Evolutionary conservation across 2,329 filamentous ascomycete species (phyloP).

Genomic region (Xylaria sp.): DNA sequence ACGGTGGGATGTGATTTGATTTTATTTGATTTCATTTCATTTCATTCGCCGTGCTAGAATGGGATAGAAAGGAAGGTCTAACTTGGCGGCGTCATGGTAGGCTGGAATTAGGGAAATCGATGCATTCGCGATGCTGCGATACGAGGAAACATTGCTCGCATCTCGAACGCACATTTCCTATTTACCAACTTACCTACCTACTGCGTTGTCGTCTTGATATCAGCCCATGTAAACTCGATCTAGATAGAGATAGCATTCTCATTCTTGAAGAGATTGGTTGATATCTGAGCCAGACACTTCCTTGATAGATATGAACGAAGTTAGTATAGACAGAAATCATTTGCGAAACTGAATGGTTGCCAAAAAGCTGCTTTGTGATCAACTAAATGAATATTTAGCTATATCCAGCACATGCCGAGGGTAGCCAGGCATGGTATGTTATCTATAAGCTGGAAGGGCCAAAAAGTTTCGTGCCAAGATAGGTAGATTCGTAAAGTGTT

Average conservation of each 20-base stretch:
- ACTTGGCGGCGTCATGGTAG: not conserved
- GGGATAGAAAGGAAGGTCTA: not conserved
- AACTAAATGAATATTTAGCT: too few species aligned
- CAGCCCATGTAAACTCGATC: not conserved
- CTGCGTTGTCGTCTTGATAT: not conserved
- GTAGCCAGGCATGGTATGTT: too few species aligned
- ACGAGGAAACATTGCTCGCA: not conserved
- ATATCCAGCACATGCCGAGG: too few species aligned
- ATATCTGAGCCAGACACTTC: too few species aligned
- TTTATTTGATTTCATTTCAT: not conserved
- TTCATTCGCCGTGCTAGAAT: not conserved
- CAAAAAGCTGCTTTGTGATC: too few species aligned
- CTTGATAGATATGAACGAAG: too few species aligned
- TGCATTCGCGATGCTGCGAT: not conserved
- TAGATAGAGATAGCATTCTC: not conserved
- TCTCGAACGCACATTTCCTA: not conserved
- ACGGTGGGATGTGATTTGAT: too few species aligned
- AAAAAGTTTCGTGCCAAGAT: not conserved
- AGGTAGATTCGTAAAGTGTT: not conserved
- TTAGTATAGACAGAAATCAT: too few species aligned
- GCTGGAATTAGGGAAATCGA: not conserved
- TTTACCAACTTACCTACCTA: not conserved
- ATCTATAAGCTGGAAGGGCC: not conserved
- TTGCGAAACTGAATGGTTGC: too few species aligned
- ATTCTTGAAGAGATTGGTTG: not conserved